Evolutionary conservation across 2,329 filamentous ascomycete genomes (phyloP).

Genomic region (Trichophyton benhamiae): DNA sequence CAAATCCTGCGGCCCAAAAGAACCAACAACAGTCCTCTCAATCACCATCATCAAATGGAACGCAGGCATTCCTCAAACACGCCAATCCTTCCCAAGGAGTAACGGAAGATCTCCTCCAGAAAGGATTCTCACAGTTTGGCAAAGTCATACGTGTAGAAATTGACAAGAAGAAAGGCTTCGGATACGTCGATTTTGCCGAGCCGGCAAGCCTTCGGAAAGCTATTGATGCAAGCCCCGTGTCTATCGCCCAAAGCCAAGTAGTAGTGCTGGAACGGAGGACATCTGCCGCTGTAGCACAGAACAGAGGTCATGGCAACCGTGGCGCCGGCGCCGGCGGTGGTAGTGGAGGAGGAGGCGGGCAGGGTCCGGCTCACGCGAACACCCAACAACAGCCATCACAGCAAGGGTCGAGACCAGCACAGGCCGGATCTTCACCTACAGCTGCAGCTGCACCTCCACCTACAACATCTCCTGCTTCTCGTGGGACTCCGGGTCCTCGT

Average conservation of each 20-base stretch:
- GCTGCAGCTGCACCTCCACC: neutral
- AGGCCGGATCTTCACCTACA: neutral
- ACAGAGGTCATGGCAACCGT: constrained; percentile 4
- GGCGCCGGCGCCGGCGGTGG: neutral
- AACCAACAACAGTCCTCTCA: constrained; percentile 8
- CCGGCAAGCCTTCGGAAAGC: constrained; percentile 62
- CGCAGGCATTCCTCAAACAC: constrained; percentile 60
- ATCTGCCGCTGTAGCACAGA: constrained; percentile 9
- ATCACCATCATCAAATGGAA: constrained; percentile 17
- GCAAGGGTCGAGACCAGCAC: neutral
- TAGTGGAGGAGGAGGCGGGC: neutral
- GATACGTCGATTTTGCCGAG: constrained; percentile 78
- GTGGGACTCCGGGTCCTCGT: neutral
- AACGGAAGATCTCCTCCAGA: constrained; percentile 65
- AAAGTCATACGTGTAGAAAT: constrained; percentile 71
- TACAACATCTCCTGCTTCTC: neutral
- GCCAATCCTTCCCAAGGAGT: constrained; percentile 84
- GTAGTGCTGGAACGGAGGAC: constrained; percentile 59
- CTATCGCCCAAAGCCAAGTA: constrained; percentile 73
- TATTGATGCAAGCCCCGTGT: constrained; percentile 65
- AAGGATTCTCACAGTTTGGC: constrained; percentile 63
- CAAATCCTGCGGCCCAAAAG: neutral
- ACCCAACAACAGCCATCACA: neutral
- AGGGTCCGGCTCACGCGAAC: neutral
- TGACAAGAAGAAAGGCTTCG: constrained; percentile 88